phyloP scores from a whole-genome alignment of 768 basidiomycete genomes.

The Tricholoma bakamatsutake region DNA sequence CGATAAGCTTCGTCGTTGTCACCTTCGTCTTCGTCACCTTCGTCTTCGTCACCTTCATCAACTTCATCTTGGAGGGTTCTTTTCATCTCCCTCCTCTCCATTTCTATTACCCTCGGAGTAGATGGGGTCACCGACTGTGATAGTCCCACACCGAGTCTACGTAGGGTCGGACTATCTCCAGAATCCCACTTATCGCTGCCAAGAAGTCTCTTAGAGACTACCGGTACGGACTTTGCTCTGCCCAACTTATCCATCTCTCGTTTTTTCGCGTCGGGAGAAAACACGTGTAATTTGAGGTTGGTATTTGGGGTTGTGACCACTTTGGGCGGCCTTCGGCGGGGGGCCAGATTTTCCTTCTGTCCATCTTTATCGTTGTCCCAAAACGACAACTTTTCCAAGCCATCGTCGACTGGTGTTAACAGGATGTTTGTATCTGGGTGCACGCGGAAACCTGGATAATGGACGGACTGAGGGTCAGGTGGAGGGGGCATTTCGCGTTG shows the following conservation, averaged over 20 bases:
- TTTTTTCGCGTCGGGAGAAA: slow-evolving; percentile 18
- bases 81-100: slow-evolving; percentile 23
- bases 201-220: slow-evolving; percentile 19
- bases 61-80: slow-evolving; percentile 31
- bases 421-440: slow-evolving; percentile 41
- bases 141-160: slow-evolving; percentile 15
- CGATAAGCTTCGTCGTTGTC: not conserved
- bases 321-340: slow-evolving; percentile 42
- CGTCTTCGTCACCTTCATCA: slow-evolving; percentile 18
- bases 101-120: slow-evolving; percentile 17
- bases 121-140: slow-evolving; percentile 7
- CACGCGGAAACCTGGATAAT: slow-evolving; percentile 64
- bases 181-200: slow-evolving; percentile 5
- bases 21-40: slow-evolving; percentile 10
- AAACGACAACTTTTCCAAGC: slow-evolving; percentile 1
- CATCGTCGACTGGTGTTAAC: slow-evolving; percentile 4
- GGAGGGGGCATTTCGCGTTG: slow-evolving; percentile 36
- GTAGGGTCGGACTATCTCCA: slow-evolving; percentile 21
- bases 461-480: slow-evolving; percentile 48
- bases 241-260: slow-evolving; percentile 15
- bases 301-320: slow-evolving; percentile 18
- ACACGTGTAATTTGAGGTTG: slow-evolving; percentile 14
- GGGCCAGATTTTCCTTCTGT: slow-evolving; percentile 54
- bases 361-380: slow-evolving; percentile 29
- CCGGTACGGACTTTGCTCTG: slow-evolving; percentile 20